Evolutionary conservation across 768 basidiomycete species (phyloP), one percentile per base, ranked within the genome.

Genomic region (Mrakia blollopis): DNA sequence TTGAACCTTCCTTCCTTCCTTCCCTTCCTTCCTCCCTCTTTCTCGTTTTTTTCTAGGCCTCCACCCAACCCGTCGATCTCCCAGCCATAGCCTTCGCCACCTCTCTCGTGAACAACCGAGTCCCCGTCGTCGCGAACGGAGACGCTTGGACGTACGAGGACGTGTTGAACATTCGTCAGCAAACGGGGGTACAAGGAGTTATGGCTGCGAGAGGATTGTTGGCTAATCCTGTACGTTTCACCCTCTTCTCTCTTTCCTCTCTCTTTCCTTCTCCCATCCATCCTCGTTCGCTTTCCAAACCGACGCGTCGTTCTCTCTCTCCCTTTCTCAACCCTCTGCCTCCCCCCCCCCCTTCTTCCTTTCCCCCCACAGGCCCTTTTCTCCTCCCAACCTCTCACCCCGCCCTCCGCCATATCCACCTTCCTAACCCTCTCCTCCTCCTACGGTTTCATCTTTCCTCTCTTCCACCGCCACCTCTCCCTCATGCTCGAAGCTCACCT

Each of bases 161-260:
- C 68, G 85, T 81, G 13, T 75, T 77, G 21, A 79, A 73, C 61
- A 85, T 85, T 79, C 78, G 86, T 32, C 75, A 79, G 25, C 81
- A 79, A 74, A 85, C 85, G 18, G 84, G 85, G 0, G 85, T 85
- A 0, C 78, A 81, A 35, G 86, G 85, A 3, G 85, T 86, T 3
- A 87, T 87, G 86, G 86, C 82, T 69, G 86, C 86, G 0, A 79
- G 86, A 21, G 86, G 86, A 0, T 73, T 87, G 74, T 79, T 87
- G 44, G 86, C 85, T 1, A 87, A 87, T 78, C 84, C 84, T 16
- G 84, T 82, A 25, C 32, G 83, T 78, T 62, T n/a, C n/a, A n/a
- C n/a, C 47, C 47, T 67, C 21, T 11, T 67, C 63, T 3, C 23
- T 57, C 63, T 6, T n/a, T 11, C 21, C 47, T 1, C 61, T 73